A percentile compares a stretch with the other conserved stretches of the same genome.
These are phyloP conservation scores for Cunninghamia lanceolata DNA, from an alignment of 75 land plant species.

Conservation along the genomic window DNA sequence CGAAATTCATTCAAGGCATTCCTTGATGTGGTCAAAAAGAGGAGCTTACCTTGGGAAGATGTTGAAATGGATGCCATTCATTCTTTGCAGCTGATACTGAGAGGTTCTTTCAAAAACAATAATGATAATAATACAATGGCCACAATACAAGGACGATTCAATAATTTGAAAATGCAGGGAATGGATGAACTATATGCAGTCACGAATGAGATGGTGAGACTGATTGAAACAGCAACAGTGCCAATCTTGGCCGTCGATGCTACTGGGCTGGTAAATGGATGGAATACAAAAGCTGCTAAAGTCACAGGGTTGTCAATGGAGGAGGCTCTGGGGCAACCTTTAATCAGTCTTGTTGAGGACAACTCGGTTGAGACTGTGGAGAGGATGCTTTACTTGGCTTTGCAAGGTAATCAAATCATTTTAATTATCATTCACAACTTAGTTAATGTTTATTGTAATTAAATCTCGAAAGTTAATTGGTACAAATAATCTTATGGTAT, in stretches of 20 bases:
- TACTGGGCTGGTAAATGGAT: slow-evolving; percentile 69
- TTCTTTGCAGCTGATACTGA: slow-evolving; percentile 74
- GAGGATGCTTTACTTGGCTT: slow-evolving; percentile 52
- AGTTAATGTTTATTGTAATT: not conserved
- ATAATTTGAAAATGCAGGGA: slow-evolving; percentile 62
- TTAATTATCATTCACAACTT: not conserved
- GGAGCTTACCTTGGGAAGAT: slow-evolving; percentile 80
- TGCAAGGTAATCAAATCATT: slow-evolving; percentile 40
- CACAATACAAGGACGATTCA: slow-evolving; percentile 39
- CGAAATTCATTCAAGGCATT: slow-evolving; percentile 84
- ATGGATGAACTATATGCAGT: slow-evolving; percentile 69
- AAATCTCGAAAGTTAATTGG: not conserved
- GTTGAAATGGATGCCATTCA: slow-evolving; percentile 93
- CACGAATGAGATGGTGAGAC: slow-evolving; percentile 82
- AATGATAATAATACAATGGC: slow-evolving; percentile 18
- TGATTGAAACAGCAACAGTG: slow-evolving; percentile 81
- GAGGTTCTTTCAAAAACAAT: slow-evolving; percentile 49
- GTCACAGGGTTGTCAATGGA: slow-evolving; percentile 65
- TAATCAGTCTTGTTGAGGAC: slow-evolving; percentile 60
- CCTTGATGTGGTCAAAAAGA: slow-evolving; percentile 66
- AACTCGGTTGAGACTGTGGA: slow-evolving; percentile 35
- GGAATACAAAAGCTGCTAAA: slow-evolving; percentile 77
- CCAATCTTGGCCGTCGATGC: slow-evolving; percentile 79
- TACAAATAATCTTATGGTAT: not conserved
- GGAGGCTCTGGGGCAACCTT: slow-evolving; percentile 60